phyloP scores from a whole-genome alignment of 805 yeast species.

The Zygoascus tannicola region DNA sequence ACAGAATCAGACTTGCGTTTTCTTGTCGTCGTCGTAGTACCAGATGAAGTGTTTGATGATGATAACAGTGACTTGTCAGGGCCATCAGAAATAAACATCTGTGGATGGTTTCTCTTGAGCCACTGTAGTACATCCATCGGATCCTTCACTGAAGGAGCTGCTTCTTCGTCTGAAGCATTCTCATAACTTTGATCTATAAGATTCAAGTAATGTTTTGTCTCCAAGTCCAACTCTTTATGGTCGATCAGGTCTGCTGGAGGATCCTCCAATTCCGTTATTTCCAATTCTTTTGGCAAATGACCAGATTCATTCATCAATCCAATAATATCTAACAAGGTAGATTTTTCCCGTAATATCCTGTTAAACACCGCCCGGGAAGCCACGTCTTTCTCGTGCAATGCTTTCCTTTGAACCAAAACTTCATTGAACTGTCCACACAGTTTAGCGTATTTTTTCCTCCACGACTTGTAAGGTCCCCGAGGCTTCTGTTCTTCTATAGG shows the following conservation, averaged over 20 bases:
- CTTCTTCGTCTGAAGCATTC: constrained; percentile 13
- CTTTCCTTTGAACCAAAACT: constrained; percentile 13
- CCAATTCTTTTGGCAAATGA: constrained; percentile 5
- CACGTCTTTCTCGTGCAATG: constrained; percentile 9
- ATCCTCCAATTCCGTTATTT: not conserved
- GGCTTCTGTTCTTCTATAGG: not conserved
- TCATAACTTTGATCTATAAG: constrained; percentile 9
- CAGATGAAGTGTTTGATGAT: not conserved
- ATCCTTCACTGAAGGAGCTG: constrained; percentile 8
- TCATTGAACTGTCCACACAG: constrained; percentile 11
- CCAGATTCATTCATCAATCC: constrained; percentile 8
- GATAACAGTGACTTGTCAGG: constrained; percentile 1
- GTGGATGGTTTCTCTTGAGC: constrained; percentile 16
- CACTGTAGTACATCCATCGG: constrained; percentile 16
- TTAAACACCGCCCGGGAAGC: constrained; percentile 11
- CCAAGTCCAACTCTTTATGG: not conserved
- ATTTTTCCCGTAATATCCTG: constrained; percentile 15
- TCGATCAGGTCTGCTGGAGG: not conserved
- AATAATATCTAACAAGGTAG: constrained; percentile 12
- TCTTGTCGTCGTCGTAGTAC: not conserved
- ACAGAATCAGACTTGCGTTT: no score
- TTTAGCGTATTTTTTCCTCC: constrained; percentile 13
- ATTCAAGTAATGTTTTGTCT: constrained; percentile 5
- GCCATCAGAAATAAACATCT: constrained; percentile 6
- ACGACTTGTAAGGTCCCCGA: constrained; percentile 3